phyloP scores from a whole-genome alignment of 2,329 filamentous ascomycete species.

The Penicillium sp. region DNA sequence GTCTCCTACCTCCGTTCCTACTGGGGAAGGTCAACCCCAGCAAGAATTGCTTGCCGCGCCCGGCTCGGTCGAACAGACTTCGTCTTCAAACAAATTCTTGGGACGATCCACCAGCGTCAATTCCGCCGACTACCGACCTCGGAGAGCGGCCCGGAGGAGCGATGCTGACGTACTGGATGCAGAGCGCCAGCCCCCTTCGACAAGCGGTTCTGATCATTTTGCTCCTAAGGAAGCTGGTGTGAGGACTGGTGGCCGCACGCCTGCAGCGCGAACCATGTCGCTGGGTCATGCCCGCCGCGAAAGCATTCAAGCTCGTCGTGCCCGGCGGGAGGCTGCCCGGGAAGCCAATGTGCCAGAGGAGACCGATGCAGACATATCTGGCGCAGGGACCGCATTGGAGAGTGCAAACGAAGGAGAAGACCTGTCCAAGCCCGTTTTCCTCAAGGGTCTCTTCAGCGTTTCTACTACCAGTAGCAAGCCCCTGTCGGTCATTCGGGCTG shows the following conservation, averaged over 20 bases:
- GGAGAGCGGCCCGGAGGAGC: conserved; percentile 55
- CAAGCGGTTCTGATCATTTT: conserved; percentile 75
- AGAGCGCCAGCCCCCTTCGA: conserved; percentile 62
- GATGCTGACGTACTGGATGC: conserved; percentile 51
- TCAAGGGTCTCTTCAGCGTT: conserved; percentile 96
- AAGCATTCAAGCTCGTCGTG: conserved; percentile 82
- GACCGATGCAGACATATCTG: conserved; percentile 71
- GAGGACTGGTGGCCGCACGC: conserved; percentile 52
- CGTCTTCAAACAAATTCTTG: conserved; percentile 63
- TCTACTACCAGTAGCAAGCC: conserved; percentile 93
- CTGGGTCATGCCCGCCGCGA: conserved; percentile 83
- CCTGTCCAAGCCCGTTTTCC: conserved; percentile 79
- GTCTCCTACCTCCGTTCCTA: conserved; percentile 53
- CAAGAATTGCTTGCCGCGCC: conserved; percentile 74
- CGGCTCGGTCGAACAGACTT: conserved; percentile 54
- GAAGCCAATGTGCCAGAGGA: conserved; percentile 84
- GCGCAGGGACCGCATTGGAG: conserved; percentile 49
- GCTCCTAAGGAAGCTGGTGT: conserved; percentile 44
- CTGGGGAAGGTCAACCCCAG: conserved; percentile 60
- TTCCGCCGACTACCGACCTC: conserved; percentile 68
- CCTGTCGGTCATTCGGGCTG: conserved; percentile 73
- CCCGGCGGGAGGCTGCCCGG: conserved; percentile 64
- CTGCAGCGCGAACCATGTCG: conserved; percentile 73
- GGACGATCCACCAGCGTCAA: conserved; percentile 89
- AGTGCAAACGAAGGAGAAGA: conserved; percentile 59